Percentiles rank a stretch among this genome's conserved stretches.
Conservation (phyloP, 495 filamentous ascomycete species). For the Cryomyces minteri region DNA sequence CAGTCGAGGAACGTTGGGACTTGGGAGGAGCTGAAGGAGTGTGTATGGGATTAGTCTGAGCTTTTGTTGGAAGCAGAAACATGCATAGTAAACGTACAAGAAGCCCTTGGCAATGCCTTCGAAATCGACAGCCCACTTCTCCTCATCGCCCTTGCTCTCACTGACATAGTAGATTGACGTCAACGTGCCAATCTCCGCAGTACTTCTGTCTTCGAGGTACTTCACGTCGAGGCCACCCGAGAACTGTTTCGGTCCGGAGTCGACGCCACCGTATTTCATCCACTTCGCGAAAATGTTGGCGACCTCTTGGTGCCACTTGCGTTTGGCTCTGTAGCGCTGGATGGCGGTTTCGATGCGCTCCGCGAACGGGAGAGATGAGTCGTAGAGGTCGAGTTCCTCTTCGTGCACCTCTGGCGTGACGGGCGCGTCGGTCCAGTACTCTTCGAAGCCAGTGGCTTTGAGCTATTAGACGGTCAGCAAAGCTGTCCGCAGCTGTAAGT, state of each 20-base stretch:
- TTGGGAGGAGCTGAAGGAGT: constrained; percentile 21
- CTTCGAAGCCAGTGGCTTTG: constrained; percentile 28
- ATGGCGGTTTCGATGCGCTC: constrained; percentile 70
- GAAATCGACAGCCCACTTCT: constrained; percentile 65
- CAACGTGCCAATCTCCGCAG: constrained; percentile 42
- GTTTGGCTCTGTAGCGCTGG: constrained; percentile 55
- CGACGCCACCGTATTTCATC: constrained; percentile 68
- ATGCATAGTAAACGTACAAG: constrained; percentile 32
- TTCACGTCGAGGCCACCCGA: constrained; percentile 35
- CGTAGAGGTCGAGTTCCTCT: constrained; percentile 31
- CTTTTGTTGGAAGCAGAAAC: not conserved
- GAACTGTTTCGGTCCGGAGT: constrained; percentile 45
- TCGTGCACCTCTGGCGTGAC: constrained; percentile 46
- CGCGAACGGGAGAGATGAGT: constrained; percentile 22
- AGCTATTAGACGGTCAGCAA: constrained; percentile 1
- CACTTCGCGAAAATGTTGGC: constrained; percentile 58
- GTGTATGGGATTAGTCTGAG: not conserved
- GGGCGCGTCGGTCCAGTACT: constrained; percentile 61
- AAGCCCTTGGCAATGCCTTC: constrained; percentile 57
- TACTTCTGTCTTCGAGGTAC: constrained; percentile 32
- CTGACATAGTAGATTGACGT: constrained; percentile 39
- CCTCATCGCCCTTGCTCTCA: constrained; percentile 18
- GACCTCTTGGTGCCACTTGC: constrained; percentile 46
- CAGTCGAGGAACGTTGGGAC: constrained; percentile 27
- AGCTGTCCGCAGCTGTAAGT: too few relatives aligned